Percentiles rank a stretch among this genome's conserved stretches.
Evolutionary conservation across 352 stramenopile genomes (phyloP).

Genomic region (Phytophthora citrophthora): DNA sequence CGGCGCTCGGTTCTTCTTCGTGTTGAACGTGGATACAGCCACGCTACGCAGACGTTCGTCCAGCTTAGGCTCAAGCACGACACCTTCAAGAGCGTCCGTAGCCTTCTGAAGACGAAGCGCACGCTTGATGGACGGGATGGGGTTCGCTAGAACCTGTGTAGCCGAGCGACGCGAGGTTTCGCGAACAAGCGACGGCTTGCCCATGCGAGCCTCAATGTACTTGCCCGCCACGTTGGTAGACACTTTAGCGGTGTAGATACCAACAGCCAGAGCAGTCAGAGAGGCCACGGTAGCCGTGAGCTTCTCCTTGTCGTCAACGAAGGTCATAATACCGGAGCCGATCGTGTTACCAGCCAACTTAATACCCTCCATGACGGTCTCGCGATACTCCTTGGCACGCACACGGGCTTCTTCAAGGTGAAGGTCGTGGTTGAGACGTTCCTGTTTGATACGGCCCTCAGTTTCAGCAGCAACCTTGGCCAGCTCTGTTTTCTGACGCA

Average conservation of each 20-base stretch:
- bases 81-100: constrained; percentile 94
- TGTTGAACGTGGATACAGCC: constrained; percentile 97
- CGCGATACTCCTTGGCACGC: constrained; percentile 90
- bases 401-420: constrained; percentile 96
- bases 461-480: constrained; percentile 96
- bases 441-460: constrained; percentile 95
- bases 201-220: constrained; percentile 96
- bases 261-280: constrained; percentile 93
- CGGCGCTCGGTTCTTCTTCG: constrained; percentile 97
- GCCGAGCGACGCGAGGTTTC: constrained; percentile 94
- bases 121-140: constrained; percentile 89
- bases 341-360: constrained; percentile 94
- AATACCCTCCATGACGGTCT: constrained; percentile 97
- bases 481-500: constrained; percentile 95
- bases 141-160: constrained; percentile 83
- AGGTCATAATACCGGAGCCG: constrained; percentile 93
- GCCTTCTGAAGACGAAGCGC: constrained; percentile 89
- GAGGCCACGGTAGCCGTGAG: constrained; percentile 95
- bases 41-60: constrained; percentile 95
- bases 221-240: constrained; percentile 93
- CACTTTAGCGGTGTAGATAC: constrained; percentile 96
- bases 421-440: constrained; percentile 98
- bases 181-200: constrained; percentile 97
- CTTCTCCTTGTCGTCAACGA: constrained; percentile 96
- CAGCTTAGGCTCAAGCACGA: constrained; percentile 95